These are phyloP conservation scores for Graphiopsis chlorocephala DNA, from an alignment of 2,329 filamentous ascomycete species.

Conservation along the genomic window DNA sequence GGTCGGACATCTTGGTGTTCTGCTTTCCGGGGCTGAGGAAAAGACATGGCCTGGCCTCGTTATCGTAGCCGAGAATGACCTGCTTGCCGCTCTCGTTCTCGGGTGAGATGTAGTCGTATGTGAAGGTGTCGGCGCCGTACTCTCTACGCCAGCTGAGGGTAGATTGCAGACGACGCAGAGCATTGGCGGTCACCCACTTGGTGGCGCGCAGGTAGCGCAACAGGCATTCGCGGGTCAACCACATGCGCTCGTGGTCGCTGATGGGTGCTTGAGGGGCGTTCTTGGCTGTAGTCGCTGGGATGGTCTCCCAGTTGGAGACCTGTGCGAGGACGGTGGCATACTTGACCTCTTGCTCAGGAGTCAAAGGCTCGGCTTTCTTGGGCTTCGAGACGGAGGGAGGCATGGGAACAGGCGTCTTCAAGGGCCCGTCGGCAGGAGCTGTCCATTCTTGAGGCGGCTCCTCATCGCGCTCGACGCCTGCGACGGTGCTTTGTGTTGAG, in stretches of 20 bases:
- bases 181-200: conserved; percentile 78
- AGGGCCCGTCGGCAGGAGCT: conserved; percentile 28
- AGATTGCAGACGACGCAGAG: conserved; percentile 73
- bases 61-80: conserved; percentile 83
- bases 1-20: conserved; percentile 82
- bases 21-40: conserved; percentile 88
- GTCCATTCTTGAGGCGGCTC: conserved; percentile 21
- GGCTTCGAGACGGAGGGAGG: conserved; percentile 55
- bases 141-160: conserved; percentile 88
- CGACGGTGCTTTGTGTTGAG: conserved; percentile 23
- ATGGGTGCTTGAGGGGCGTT: conserved; percentile 60
- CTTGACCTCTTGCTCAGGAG: conserved; percentile 73
- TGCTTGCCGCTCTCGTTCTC: conserved; percentile 99
- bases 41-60: conserved; percentile 77
- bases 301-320: conserved; percentile 67
- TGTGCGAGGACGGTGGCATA: conserved; percentile 73
- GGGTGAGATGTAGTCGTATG: conserved; percentile 80
- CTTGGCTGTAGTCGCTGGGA: conserved; percentile 63
- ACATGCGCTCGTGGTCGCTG: conserved; percentile 77
- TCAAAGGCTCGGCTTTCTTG: conserved; percentile 58
- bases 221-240: conserved; percentile 88
- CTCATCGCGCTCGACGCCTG: conserved; percentile 21
- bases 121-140: conserved; percentile 77
- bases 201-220: conserved; percentile 90
- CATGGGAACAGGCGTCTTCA: conserved; percentile 33